These are phyloP conservation scores for Silene latifolia DNA, from an alignment of 148 eudicot species.

Conservation along the genomic window DNA sequence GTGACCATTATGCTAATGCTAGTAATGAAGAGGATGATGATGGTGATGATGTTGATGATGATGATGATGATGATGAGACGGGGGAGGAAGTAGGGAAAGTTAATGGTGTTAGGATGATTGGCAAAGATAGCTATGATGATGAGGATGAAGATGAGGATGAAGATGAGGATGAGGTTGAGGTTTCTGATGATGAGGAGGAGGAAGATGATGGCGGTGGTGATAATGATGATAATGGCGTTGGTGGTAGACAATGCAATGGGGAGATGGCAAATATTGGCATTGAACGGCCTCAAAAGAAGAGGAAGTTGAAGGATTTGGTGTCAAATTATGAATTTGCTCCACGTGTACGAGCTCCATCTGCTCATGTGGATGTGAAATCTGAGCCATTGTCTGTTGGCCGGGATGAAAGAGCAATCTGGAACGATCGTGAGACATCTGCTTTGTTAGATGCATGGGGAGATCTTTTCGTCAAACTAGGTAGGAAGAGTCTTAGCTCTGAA, in stretches of 20 bases:
- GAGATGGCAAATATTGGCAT: constrained; percentile 16
- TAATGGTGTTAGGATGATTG: constrained; percentile 32
- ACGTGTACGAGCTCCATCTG: constrained; percentile 42
- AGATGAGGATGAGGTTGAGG: constrained; percentile 29
- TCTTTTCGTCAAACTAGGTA: constrained; percentile 49
- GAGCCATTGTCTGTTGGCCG: constrained; percentile 47
- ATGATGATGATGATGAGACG: constrained; percentile 28
- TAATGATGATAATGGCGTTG: constrained; percentile 3
- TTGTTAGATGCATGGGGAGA: constrained; percentile 82
- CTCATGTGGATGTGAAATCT: constrained; percentile 19
- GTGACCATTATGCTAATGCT: constrained; percentile 8
- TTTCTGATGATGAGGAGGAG: constrained; percentile 29
- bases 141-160: constrained; percentile 21
- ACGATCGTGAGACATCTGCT: constrained; percentile 59
- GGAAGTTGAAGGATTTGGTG: constrained; percentile 51
- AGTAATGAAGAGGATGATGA: constrained; percentile 27
- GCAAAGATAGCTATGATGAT: constrained; percentile 38
- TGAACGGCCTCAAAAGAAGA: constrained; percentile 52
- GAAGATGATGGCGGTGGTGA: constrained; percentile 31
- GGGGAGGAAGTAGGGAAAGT: constrained; percentile 32
- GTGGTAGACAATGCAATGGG: constrained; percentile 18
- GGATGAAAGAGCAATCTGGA: constrained; percentile 57
- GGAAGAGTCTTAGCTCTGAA: constrained; percentile 65
- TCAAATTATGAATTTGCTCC: constrained; percentile 77
- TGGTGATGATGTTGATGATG: constrained; percentile 37